These are phyloP conservation scores for Caryopteris hybrid DNA, from an alignment of 305 asterid genomes.

Conservation along the genomic window DNA sequence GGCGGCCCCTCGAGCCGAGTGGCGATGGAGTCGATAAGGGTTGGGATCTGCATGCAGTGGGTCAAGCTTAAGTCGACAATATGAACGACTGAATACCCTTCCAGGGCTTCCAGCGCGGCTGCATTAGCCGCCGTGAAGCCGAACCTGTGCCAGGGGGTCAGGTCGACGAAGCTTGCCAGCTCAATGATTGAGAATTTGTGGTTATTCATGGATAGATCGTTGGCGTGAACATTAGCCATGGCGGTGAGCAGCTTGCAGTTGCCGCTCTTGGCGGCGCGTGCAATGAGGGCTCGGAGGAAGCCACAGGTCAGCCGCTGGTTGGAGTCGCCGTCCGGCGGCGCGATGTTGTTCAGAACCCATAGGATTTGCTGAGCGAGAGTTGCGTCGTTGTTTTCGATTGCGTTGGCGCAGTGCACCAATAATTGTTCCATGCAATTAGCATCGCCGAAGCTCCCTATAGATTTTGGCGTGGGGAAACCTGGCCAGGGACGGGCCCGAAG, in stretches of 20 bases:
- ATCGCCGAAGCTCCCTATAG: slow-evolving; percentile 47
- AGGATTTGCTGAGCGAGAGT: slow-evolving; percentile 86
- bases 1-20: slow-evolving; percentile 57
- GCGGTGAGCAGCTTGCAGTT: slow-evolving; percentile 61
- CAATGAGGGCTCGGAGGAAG: slow-evolving; percentile 79
- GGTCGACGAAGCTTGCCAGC: slow-evolving; percentile 79
- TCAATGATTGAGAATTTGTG: slow-evolving; percentile 76
- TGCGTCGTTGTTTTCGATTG: slow-evolving; percentile 77
- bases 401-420: slow-evolving; percentile 82
- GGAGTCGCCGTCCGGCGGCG: slow-evolving; percentile 92
- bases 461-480: slow-evolving; percentile 52
- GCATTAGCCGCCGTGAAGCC: slow-evolving; percentile 91
- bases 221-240: slow-evolving; percentile 40
- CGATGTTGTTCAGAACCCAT: slow-evolving; percentile 94
- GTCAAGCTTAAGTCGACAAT: slow-evolving; percentile 78
- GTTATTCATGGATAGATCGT: slow-evolving; percentile 22
- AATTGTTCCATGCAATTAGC: slow-evolving; percentile 90
- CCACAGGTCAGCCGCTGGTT: slow-evolving; percentile 81
- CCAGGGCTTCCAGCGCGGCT: slow-evolving; percentile 65
- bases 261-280: slow-evolving; percentile 69
- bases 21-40: slow-evolving; percentile 73
- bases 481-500: slow-evolving; percentile 51
- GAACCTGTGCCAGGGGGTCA: slow-evolving; percentile 93
- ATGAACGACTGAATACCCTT: slow-evolving; percentile 56
- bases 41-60: slow-evolving; percentile 95